Conservation (phyloP, 1,284 basidiomycete species). For the Moesziomyces aphidis region DNA sequence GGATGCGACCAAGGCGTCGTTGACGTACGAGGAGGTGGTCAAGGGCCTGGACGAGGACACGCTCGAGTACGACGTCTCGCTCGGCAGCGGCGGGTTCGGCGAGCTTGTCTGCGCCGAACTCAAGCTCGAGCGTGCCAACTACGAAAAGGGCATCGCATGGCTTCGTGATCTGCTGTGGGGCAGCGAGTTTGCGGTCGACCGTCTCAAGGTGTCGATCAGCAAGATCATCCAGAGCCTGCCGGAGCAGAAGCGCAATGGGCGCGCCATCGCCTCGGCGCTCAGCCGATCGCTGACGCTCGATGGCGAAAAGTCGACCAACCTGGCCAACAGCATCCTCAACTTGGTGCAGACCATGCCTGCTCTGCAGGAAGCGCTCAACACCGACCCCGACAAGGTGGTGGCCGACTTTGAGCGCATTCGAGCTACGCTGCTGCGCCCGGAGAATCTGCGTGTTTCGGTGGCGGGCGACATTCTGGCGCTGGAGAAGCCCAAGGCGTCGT, state of each 20-base stretch:
- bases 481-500: constrained; percentile 74
- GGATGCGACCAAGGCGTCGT: constrained; percentile 73
- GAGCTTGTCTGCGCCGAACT: constrained; percentile 79
- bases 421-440: constrained; percentile 72
- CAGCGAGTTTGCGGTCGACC: constrained; percentile 83
- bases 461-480: constrained; percentile 84
- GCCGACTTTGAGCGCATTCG: constrained; percentile 56
- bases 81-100: constrained; percentile 79
- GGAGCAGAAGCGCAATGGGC: constrained; percentile 90
- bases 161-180: constrained; percentile 88
- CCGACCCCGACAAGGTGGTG: constrained; percentile 50
- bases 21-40: constrained; percentile 90
- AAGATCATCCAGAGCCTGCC: constrained; percentile 94
- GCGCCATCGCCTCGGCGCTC: constrained; percentile 80
- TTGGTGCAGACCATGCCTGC: constrained; percentile 84
- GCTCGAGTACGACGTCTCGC: constrained; percentile 82
- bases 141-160: constrained; percentile 87
- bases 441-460: constrained; percentile 85
- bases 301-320: constrained; percentile 78
- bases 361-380: constrained; percentile 75
- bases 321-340: constrained; percentile 78
- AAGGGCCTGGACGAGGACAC: constrained; percentile 91
- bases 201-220: constrained; percentile 86
- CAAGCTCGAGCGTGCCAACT: constrained; percentile 81
- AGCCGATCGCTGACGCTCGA: constrained; percentile 78